Conservation (phyloP, 2,329 filamentous ascomycete species). For the Penicillium sp. region DNA sequence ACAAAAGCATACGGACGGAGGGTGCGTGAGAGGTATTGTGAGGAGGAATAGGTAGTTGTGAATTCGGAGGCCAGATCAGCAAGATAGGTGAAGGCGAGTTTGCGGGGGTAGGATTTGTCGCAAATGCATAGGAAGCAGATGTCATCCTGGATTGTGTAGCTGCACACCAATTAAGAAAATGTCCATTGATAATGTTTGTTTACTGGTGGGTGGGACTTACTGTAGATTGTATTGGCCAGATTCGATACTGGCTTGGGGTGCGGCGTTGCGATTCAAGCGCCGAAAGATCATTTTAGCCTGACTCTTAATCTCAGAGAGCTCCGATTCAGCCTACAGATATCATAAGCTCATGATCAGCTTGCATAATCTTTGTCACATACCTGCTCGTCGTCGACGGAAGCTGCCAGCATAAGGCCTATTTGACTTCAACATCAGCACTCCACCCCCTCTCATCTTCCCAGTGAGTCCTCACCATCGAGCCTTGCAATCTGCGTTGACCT, state of each 20-base stretch:
- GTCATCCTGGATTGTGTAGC: constrained; percentile 79
- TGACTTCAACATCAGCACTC: constrained; percentile 24
- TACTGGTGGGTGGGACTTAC: constrained; percentile 50
- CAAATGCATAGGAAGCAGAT: constrained; percentile 92
- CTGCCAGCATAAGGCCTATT: constrained; percentile 86
- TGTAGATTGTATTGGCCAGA: constrained; percentile 79
- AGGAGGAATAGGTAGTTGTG: constrained; percentile 72
- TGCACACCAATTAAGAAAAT: constrained; percentile 35
- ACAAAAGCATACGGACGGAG: constrained; percentile 94
- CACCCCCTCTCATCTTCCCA: not conserved
- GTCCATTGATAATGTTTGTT: not conserved
- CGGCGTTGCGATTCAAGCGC: constrained; percentile 81
- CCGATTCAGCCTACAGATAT: constrained; percentile 59
- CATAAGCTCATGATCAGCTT: constrained; percentile 1
- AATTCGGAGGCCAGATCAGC: constrained; percentile 90
- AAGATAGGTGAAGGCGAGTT: constrained; percentile 97
- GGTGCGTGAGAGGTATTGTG: constrained; percentile 69
- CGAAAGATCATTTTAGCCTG: constrained; percentile 90
- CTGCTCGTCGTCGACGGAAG: constrained; percentile 88
- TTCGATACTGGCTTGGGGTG: constrained; percentile 89
- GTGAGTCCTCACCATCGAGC: constrained; percentile 68
- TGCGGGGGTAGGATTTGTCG: constrained; percentile 91
- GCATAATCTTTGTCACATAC: constrained; percentile 41
- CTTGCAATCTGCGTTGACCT: constrained; percentile 90
- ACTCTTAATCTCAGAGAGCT: constrained; percentile 81